A percentile compares a stretch with the other conserved stretches of the same genome.
Conservation (phyloP, 2,329 filamentous ascomycete species). For the Tolypocladium ovalisporum region DNA sequence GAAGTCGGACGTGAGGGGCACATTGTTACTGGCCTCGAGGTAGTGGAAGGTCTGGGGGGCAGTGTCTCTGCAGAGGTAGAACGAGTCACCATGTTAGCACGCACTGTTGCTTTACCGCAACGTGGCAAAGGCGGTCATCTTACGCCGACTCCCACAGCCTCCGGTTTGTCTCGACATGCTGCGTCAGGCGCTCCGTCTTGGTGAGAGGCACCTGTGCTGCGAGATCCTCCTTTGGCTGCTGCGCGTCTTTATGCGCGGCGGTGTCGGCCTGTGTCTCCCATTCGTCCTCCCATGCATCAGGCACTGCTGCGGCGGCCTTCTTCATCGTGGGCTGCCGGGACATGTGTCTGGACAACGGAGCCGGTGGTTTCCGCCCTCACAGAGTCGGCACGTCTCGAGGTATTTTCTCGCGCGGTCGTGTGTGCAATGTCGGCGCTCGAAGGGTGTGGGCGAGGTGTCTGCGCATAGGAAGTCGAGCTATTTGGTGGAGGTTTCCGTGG, state of each 20-base stretch:
- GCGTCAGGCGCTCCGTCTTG: conserved; percentile 66
- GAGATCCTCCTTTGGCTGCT: conserved; percentile 19
- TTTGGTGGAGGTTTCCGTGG: neutral
- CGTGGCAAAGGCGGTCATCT: conserved; percentile 12
- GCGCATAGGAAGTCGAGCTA: neutral
- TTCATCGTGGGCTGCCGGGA: conserved; percentile 27
- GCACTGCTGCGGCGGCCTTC: conserved; percentile 34
- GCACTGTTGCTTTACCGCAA: neutral
- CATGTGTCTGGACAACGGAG: neutral
- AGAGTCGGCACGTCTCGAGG: neutral
- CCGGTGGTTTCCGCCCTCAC: neutral
- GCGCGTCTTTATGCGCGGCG: conserved; percentile 23
- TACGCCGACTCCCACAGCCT: conserved; percentile 87
- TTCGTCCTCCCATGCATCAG: conserved; percentile 83
- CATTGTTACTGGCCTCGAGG: conserved; percentile 51
- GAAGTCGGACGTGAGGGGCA: conserved; percentile 56
- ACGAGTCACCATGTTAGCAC: conserved; percentile 1
- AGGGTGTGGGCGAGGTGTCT: neutral
- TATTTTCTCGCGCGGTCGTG: neutral
- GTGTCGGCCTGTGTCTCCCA: conserved; percentile 73
- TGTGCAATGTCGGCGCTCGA: conserved; percentile 1
- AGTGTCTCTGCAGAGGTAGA: conserved; percentile 47
- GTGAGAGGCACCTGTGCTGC: conserved; percentile 36
- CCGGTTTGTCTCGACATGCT: conserved; percentile 74
- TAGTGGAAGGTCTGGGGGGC: conserved; percentile 65